Evolutionary conservation across 305 asterid genomes (phyloP).

Genomic region (Fraxinus xanthoxyloides): DNA sequence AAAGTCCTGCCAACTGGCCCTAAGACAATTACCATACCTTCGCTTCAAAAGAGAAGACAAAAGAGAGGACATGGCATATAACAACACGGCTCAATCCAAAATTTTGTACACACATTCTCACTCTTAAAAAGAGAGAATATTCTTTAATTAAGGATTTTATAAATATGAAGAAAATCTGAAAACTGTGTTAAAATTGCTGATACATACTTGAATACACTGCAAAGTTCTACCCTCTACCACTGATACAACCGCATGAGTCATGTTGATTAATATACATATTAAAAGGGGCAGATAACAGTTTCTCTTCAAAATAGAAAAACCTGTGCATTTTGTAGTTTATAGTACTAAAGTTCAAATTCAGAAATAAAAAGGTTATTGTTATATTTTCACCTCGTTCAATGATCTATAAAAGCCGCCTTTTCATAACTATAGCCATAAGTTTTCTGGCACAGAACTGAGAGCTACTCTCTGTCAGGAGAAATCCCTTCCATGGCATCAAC

Average conservation of each 20-base stretch:
- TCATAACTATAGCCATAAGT: neutral
- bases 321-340: constrained; percentile 18
- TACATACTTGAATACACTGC: constrained; percentile 15
- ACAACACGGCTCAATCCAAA: neutral
- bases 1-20: neutral
- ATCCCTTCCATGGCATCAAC: constrained; percentile 14
- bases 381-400: constrained; percentile 15
- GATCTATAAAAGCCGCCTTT: constrained; percentile 19
- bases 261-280: constrained; percentile 29
- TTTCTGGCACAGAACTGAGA: neutral
- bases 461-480: neutral
- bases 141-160: neutral
- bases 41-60: neutral
- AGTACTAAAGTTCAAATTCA: constrained; percentile 6
- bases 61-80: neutral
- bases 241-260: constrained; percentile 20
- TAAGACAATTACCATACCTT: neutral
- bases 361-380: neutral
- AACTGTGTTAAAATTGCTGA: constrained; percentile 18
- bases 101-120: neutral
- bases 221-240: constrained; percentile 19
- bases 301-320: constrained; percentile 9
- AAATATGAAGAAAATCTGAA: constrained; percentile 10
- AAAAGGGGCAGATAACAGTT: neutral
- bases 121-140: neutral